Conservation (phyloP, 2,329 filamentous ascomycete species). For the Fusarium sp. region DNA sequence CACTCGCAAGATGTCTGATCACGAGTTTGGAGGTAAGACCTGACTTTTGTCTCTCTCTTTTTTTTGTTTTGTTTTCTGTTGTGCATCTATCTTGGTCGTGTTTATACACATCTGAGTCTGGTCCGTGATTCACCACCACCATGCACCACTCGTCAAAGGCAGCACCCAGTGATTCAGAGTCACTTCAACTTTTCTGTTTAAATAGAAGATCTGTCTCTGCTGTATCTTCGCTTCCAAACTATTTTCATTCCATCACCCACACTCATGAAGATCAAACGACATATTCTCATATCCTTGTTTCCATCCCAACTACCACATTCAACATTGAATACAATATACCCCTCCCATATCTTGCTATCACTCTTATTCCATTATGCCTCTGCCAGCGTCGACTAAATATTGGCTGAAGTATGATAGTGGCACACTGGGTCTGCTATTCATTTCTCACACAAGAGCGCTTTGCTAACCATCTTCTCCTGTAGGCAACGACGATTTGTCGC, state of each 20-base stretch:
- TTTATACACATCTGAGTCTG: constrained; percentile 12
- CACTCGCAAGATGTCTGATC: constrained; percentile 68
- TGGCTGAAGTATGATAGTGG: constrained; percentile 46
- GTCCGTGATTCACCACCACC: constrained; percentile 12
- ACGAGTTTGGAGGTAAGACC: constrained; percentile 72
- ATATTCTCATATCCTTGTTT: constrained; percentile 16
- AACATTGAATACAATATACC: constrained; percentile 3
- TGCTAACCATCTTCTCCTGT: constrained; percentile 51
- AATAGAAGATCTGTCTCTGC: neutral
- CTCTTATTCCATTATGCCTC: constrained; percentile 29
- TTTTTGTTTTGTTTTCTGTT: constrained; percentile 17
- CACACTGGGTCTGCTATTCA: constrained; percentile 33
- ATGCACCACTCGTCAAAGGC: constrained; percentile 32
- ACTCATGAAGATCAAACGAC: constrained; percentile 4
- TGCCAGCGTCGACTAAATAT: constrained; percentile 46
- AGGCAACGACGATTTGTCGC: constrained; percentile 73
- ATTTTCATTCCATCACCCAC: constrained; percentile 13
- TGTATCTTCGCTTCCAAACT: neutral
- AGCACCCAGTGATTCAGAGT: neutral
- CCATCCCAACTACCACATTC: constrained; percentile 14
- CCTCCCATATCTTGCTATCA: neutral
- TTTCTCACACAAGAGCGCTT: neutral
- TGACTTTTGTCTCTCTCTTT: constrained; percentile 47
- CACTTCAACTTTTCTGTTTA: constrained; percentile 3
- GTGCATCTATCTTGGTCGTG: neutral